phyloP scores from a whole-genome alignment of 2,329 filamentous ascomycete genomes.

The Neofusicoccum sp. region DNA sequence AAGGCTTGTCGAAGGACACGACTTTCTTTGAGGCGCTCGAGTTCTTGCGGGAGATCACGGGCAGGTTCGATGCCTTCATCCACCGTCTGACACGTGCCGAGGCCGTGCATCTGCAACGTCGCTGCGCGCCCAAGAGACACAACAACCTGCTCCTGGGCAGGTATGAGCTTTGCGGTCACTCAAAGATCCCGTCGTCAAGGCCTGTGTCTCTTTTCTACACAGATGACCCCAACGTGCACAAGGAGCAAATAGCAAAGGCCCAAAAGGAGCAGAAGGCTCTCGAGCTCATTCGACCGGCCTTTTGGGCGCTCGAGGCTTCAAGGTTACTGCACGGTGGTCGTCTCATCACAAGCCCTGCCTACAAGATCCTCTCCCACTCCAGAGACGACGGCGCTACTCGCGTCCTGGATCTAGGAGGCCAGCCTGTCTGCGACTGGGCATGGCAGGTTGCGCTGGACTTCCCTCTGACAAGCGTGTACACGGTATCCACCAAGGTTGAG shows the following conservation, averaged over 20 bases:
- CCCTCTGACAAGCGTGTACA: conserved; percentile 82
- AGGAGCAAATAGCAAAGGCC: conserved; percentile 45
- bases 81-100: conserved; percentile 84
- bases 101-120: conserved; percentile 77
- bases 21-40: conserved; percentile 89
- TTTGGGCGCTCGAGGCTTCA: conserved; percentile 63
- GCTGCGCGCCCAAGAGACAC: conserved; percentile 70
- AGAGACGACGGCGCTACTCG: conserved; percentile 63
- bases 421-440: conserved; percentile 86
- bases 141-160: conserved; percentile 80
- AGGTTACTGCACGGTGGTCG: conserved; percentile 60
- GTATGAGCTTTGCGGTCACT: conserved; percentile 65
- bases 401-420: conserved; percentile 83
- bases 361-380: conserved; percentile 51
- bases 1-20: conserved; percentile 54
- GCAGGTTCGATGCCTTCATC: conserved; percentile 73
- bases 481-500: conserved; percentile 64
- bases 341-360: conserved; percentile 54
- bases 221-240: conserved; percentile 63
- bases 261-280: conserved; percentile 82
- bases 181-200: conserved; percentile 42
- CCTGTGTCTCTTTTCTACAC: conserved; percentile 47
- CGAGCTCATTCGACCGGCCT: conserved; percentile 61
- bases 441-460: conserved; percentile 90
- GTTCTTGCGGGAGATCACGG: conserved; percentile 65